Evolutionary conservation across 768 basidiomycete species (phyloP).

Genomic region (Suillus alpinus): DNA sequence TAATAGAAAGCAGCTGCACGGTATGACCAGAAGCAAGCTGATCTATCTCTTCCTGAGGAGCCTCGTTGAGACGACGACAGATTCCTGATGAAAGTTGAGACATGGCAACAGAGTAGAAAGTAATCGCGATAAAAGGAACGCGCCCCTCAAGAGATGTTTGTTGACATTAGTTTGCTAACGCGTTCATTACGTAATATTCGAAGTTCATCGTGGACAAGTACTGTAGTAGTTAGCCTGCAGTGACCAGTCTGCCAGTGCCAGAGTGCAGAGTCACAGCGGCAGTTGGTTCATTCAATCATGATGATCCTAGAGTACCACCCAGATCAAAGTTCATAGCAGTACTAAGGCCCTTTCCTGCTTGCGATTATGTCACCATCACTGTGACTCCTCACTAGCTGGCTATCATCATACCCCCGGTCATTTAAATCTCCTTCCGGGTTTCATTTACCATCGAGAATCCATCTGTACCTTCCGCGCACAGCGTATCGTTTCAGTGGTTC

Average conservation of each 20-base stretch:
- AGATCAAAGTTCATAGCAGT: too few species aligned
- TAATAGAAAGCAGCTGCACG: constrained; percentile 82
- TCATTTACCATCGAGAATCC: neutral
- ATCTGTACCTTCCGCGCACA: neutral
- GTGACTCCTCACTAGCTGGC: too few species aligned
- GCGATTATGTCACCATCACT: too few species aligned
- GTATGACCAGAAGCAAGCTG: constrained; percentile 38
- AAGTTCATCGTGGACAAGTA: too few species aligned
- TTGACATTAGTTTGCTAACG: constrained; percentile 9
- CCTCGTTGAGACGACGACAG: constrained; percentile 46
- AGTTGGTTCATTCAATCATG: too few species aligned
- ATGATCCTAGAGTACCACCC: too few species aligned
- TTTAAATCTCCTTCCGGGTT: neutral
- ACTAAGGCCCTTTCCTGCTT: too few species aligned
- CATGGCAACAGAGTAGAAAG: constrained; percentile 24
- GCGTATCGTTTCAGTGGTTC: neutral
- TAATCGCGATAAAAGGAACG: neutral
- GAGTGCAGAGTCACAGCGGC: too few species aligned
- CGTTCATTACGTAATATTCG: constrained; percentile 7
- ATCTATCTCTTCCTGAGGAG: constrained; percentile 30
- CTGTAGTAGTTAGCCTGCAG: too few species aligned
- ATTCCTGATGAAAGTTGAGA: constrained; percentile 59
- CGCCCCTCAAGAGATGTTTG: constrained; percentile 1
- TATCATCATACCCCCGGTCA: neutral
- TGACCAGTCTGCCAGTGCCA: too few species aligned